Evolutionary conservation across 345 rosid species (phyloP).

Genomic region (Cochlearia excelsa): DNA sequence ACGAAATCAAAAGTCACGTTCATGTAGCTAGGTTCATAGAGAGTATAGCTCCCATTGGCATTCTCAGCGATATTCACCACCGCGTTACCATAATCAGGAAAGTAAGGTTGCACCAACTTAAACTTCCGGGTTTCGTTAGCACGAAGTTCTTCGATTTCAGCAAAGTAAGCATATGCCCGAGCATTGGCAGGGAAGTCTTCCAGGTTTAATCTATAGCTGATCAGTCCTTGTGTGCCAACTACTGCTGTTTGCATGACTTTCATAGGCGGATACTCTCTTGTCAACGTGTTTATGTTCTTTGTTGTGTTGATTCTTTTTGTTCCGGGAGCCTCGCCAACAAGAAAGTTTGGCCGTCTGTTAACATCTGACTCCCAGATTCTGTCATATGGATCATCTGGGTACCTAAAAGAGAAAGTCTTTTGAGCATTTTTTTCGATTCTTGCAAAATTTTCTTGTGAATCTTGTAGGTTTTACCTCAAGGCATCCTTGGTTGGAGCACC

Average conservation of each 20-base stretch:
- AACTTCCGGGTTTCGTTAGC: slow-evolving; percentile 76
- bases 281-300: slow-evolving; percentile 47
- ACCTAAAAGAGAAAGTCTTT: slow-evolving; percentile 50
- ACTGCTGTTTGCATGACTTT: slow-evolving; percentile 98
- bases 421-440: neutral
- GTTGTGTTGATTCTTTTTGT: slow-evolving; percentile 72
- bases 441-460: slow-evolving; percentile 1
- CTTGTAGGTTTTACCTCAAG: slow-evolving; percentile 50
- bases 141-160: slow-evolving; percentile 81
- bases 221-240: slow-evolving; percentile 67
- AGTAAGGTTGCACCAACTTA: slow-evolving; percentile 57
- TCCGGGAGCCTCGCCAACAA: slow-evolving; percentile 82
- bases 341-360: slow-evolving; percentile 71
- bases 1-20: slow-evolving; percentile 73
- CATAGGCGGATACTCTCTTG: slow-evolving; percentile 95
- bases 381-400: slow-evolving; percentile 98
- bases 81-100: slow-evolving; percentile 81
- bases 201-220: slow-evolving; percentile 82
- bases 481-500: slow-evolving; percentile 69
- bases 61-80: slow-evolving; percentile 92
- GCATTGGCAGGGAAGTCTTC: slow-evolving; percentile 96
- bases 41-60: slow-evolving; percentile 84
- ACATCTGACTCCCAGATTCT: slow-evolving; percentile 97
- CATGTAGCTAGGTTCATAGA: slow-evolving; percentile 98
- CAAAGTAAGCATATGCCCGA: slow-evolving; percentile 86